Base-by-base conservation (phyloP, 176 grass and related monocot species). In the Musa beccarii region DNA sequence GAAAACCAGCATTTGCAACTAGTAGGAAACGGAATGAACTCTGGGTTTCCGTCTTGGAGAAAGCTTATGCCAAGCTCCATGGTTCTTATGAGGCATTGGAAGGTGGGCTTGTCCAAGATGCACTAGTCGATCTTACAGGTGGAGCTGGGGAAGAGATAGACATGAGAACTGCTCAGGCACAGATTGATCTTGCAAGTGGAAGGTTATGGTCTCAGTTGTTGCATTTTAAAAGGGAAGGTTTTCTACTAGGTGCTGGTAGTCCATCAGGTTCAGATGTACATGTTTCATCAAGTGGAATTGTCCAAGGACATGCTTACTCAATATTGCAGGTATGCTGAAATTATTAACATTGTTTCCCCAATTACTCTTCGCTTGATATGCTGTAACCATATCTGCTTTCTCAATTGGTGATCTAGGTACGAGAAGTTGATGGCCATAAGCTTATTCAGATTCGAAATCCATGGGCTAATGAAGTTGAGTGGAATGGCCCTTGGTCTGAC, bases 71-170 rank as follows among this genome's bases (percentile, higher is more conserved):
- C 53, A 99, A 99, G 79, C 90, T 99, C 84, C 95, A 99, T 82
- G 95, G 95, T 62, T 99, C 95, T 54, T 99, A 87, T 82, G 95
- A 99, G 86, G 95, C 95, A 11, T 75, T 99, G 57, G 95, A 99
- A 85, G 95, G 95, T 57, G 95, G 95, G 76, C 91, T 99, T 75
- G 95, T 99, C 75, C 95, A 99, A 94, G 95, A 99, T 84, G 95
- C 95, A 80, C 78, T 99, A 68, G 95, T 99, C 20, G 95, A 99
- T 80, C 91, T 99, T 20, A 99, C 95, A 52, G 95, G 95, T 80
- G 95, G 95, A 5, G 95, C 95, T 76, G 95, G 95, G 14, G 95
- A 99, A 87, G 95, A 99, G 84, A 99, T 99, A 80, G 95, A 99
- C 84, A 99, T 99, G 88, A 87, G 90, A 78, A 99, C 88, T 75